Percentiles rank a stretch among this genome's conserved stretches.
These are phyloP conservation scores for Cunninghamia lanceolata DNA, from an alignment of 75 land plant genomes.

Conservation along the genomic window DNA sequence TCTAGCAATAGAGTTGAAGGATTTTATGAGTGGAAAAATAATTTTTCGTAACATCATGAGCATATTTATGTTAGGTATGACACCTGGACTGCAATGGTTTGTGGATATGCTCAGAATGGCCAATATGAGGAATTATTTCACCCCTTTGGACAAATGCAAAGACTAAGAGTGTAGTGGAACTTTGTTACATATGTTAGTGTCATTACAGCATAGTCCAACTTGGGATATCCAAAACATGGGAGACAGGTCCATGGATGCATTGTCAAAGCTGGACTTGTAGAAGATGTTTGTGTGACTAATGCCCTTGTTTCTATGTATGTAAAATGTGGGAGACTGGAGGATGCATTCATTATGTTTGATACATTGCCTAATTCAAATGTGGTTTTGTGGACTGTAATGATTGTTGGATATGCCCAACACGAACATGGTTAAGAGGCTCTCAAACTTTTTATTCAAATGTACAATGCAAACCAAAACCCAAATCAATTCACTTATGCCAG, in stretches of 20 bases:
- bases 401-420: conserved; percentile 57
- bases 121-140: neutral
- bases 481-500: conserved; percentile 49
- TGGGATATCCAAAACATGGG: neutral
- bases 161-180: no score
- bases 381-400: conserved; percentile 65
- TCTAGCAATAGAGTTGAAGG: no score
- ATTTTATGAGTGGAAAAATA: no score
- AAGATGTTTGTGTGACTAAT: conserved; percentile 10
- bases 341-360: conserved; percentile 49
- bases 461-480: conserved; percentile 24
- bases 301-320: conserved; percentile 26
- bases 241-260: conserved; percentile 7
- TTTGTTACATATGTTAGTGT: conserved; percentile 1
- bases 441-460: conserved; percentile 35
- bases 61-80: no score
- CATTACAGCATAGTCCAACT: neutral
- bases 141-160: no score
- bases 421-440: conserved; percentile 35
- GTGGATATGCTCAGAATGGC: conserved; percentile 12
- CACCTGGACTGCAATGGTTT: no score
- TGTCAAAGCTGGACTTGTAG: conserved; percentile 4
- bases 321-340: conserved; percentile 27
- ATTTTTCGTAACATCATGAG: no score
- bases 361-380: conserved; percentile 34